Evolutionary conservation across 352 stramenopile species (phyloP).

Genomic region (Discostella stelligera): DNA sequence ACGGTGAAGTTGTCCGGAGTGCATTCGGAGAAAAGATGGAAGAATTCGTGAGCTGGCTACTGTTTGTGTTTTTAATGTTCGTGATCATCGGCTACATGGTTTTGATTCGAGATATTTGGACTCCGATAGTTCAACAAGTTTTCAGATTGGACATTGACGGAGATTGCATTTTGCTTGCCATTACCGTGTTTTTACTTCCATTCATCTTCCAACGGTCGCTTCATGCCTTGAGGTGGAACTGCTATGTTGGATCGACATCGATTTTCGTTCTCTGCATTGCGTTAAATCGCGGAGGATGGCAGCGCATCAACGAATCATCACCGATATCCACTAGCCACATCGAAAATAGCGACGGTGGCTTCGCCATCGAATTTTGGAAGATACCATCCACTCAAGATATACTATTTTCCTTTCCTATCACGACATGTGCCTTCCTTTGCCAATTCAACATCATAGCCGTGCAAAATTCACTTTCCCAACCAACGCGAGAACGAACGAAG

Average conservation of each 20-base stretch:
- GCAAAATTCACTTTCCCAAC: constrained; percentile 51
- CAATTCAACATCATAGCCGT: constrained; percentile 72
- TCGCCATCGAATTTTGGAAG: constrained; percentile 52
- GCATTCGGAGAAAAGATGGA: constrained; percentile 47
- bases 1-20: constrained; percentile 53
- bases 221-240: constrained; percentile 77
- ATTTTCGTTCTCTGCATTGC: constrained; percentile 65
- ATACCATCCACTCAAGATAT: constrained; percentile 43
- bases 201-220: constrained; percentile 68
- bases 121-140: constrained; percentile 41
- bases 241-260: constrained; percentile 77
- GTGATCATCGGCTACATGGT: constrained; percentile 80
- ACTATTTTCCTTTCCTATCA: constrained; percentile 70
- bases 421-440: constrained; percentile 62
- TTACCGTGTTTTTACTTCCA: constrained; percentile 54
- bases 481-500: constrained; percentile 51
- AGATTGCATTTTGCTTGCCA: constrained; percentile 46
- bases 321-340: background rate
- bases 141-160: constrained; percentile 12
- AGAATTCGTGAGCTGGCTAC: constrained; percentile 34
- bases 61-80: constrained; percentile 69
- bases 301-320: constrained; percentile 12
- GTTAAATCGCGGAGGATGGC: constrained; percentile 46
- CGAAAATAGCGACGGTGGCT: constrained; percentile 9
- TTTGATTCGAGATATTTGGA: constrained; percentile 77